These are phyloP conservation scores for Elongisporangium senticosum DNA, from an alignment of 352 stramenopile genomes.

Conservation along the genomic window DNA sequence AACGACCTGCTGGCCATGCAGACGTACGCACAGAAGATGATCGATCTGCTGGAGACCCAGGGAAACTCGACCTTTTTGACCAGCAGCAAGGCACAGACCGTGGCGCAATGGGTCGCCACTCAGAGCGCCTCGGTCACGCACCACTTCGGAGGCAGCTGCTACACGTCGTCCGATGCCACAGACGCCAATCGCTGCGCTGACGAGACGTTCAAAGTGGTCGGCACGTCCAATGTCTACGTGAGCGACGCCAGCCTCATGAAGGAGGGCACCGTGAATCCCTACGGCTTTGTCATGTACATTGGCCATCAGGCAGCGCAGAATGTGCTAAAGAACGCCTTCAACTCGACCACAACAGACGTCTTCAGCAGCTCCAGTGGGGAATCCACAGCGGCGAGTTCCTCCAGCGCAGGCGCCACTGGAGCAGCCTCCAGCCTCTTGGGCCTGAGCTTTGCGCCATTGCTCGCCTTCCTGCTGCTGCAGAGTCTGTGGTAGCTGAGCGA, in stretches of 20 bases:
- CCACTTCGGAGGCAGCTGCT: conserved; percentile 28
- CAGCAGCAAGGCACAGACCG: neutral
- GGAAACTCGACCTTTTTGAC: conserved; percentile 7
- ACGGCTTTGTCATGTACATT: conserved; percentile 28
- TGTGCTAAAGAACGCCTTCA: conserved; percentile 23
- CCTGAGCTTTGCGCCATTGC: neutral
- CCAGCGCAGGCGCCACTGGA: neutral
- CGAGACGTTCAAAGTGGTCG: conserved; percentile 17
- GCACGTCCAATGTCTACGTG: conserved; percentile 22
- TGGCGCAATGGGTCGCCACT: conserved; percentile 9
- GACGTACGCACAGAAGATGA: conserved; percentile 7
- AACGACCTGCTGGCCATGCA: conserved; percentile 7
- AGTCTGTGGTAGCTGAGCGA: neutral
- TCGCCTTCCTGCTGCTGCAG: neutral
- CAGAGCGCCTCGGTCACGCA: conserved; percentile 13
- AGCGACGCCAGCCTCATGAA: conserved; percentile 26
- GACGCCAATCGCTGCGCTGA: conserved; percentile 24
- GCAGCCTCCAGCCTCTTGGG: neutral
- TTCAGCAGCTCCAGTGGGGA: conserved; percentile 3
- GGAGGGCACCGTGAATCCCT: conserved; percentile 23
- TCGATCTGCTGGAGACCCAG: neutral
- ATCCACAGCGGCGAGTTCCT: neutral
- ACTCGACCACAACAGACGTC: conserved; percentile 6
- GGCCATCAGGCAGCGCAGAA: conserved; percentile 28
- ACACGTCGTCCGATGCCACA: conserved; percentile 15